Evolutionary conservation across 495 filamentous ascomycete genomes (phyloP).

Genomic region (Aspergillus asperescens): DNA sequence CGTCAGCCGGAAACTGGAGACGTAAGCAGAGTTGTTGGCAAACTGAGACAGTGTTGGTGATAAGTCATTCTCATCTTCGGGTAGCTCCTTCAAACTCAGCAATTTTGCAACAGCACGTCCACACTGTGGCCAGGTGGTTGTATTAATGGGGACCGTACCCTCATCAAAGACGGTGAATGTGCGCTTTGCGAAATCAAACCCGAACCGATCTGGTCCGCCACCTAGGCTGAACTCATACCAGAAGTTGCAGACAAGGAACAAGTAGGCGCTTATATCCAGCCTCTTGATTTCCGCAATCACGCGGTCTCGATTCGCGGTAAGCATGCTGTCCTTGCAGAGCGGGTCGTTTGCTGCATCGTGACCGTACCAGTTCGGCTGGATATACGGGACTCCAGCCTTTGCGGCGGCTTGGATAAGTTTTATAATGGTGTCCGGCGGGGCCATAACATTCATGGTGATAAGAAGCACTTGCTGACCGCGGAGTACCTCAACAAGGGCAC

Average conservation of each 20-base stretch:
- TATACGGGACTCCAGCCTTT: constrained; percentile 53
- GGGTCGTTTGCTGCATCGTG: constrained; percentile 35
- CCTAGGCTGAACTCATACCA: constrained; percentile 52
- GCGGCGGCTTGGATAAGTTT: constrained; percentile 55
- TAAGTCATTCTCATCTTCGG: constrained; percentile 38
- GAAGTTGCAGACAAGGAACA: constrained; percentile 42
- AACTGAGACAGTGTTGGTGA: constrained; percentile 26
- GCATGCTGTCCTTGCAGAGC: background rate
- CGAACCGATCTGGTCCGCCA: constrained; percentile 24
- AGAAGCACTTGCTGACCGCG: constrained; percentile 52
- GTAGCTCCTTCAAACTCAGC: constrained; percentile 38
- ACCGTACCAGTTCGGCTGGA: constrained; percentile 58
- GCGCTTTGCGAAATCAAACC: constrained; percentile 41
- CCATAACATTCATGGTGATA: constrained; percentile 47
- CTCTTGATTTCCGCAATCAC: constrained; percentile 30
- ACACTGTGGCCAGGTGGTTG: constrained; percentile 40
- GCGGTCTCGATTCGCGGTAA: background rate
- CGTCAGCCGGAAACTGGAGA: constrained; percentile 43
- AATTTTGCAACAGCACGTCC: constrained; percentile 42
- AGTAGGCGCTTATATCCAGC: constrained; percentile 43
- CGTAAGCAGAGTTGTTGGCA: constrained; percentile 37
- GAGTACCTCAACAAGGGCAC: constrained; percentile 41
- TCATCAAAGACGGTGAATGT: constrained; percentile 45
- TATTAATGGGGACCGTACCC: constrained; percentile 36
- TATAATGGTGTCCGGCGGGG: constrained; percentile 36